phyloP scores from a whole-genome alignment of 108 stramenopile genomes.

The Aureococcus anophagefferens region DNA sequence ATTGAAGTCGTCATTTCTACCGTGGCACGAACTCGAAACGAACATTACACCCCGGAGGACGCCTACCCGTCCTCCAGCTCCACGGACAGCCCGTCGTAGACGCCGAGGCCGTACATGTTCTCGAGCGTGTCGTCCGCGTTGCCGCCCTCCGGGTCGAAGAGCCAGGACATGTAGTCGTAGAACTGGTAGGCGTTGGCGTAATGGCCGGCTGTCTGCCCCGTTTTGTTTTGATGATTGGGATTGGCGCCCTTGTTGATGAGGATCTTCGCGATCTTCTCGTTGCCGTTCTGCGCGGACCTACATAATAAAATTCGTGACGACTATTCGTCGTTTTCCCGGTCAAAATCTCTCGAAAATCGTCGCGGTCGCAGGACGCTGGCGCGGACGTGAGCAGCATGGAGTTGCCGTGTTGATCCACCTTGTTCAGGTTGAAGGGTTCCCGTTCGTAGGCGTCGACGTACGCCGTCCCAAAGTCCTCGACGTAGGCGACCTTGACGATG shows the following conservation, averaged over 20 bases:
- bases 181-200: constrained; percentile 71
- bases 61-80: constrained; percentile 10
- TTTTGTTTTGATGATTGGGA: constrained; percentile 74
- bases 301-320: too few species aligned
- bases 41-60: too few species aligned
- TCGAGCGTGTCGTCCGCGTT: constrained; percentile 47
- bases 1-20: too few species aligned
- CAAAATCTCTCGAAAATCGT: too few species aligned
- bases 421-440: constrained; percentile 61
- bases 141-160: constrained; percentile 48
- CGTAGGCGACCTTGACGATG: constrained; percentile 46
- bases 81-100: constrained; percentile 59
- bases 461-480: constrained; percentile 58
- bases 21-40: too few species aligned
- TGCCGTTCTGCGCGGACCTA: constrained; percentile 69
- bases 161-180: constrained; percentile 62
- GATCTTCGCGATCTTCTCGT: constrained; percentile 51
- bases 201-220: constrained; percentile 68
- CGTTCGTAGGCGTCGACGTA: constrained; percentile 55
- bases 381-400: constrained; percentile 63
- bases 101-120: constrained; percentile 57
- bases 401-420: constrained; percentile 67
- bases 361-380: too few species aligned
- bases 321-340: too few species aligned
- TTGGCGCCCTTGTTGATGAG: constrained; percentile 65